Conservation (phyloP, 2,329 filamentous ascomycete genomes). For the Cercospora sesami region DNA sequence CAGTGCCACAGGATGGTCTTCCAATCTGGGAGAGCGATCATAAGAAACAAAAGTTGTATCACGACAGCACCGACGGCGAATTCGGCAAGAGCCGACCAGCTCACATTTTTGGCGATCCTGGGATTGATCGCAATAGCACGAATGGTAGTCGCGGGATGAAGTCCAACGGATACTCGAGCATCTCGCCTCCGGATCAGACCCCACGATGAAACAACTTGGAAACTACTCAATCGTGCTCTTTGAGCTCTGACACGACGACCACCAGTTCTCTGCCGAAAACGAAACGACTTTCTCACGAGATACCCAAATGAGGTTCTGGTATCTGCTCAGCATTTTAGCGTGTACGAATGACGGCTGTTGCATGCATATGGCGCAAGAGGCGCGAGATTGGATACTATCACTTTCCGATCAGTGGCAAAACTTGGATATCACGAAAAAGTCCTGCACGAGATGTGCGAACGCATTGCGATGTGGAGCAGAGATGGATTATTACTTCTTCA, state of each 20-base stretch:
- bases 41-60: conserved; percentile 13
- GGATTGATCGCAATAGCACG: conserved; percentile 29
- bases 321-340: conserved; percentile 12
- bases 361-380: neutral
- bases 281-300: conserved; percentile 1
- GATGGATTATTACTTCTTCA: neutral
- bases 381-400: neutral
- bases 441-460: neutral
- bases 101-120: conserved; percentile 38
- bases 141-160: conserved; percentile 19
- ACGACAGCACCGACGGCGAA: conserved; percentile 13
- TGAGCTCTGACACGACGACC: neutral
- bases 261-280: neutral
- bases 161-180: conserved; percentile 17
- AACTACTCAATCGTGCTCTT: neutral
- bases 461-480: neutral
- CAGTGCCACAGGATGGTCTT: conserved; percentile 61
- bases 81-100: conserved; percentile 13
- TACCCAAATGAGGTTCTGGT: conserved; percentile 6
- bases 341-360: conserved; percentile 12
- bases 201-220: neutral
- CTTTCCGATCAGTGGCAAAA: neutral
- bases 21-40: conserved; percentile 54
- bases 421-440: neutral
- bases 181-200: conserved; percentile 15